phyloP scores from a whole-genome alignment of 805 yeast species.

The Tetrapisispora phaffii region DNA sequence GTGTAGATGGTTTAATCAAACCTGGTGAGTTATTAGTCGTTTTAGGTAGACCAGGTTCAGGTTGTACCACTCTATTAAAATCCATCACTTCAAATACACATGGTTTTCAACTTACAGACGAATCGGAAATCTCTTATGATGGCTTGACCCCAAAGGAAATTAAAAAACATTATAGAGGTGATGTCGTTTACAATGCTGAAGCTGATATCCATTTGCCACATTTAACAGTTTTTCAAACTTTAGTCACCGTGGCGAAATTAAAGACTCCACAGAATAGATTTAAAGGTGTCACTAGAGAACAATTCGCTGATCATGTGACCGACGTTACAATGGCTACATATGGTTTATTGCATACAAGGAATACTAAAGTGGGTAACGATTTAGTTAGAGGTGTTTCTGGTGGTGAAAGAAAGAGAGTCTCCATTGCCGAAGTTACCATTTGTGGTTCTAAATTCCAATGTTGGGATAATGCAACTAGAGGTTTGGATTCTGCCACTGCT shows the following conservation, averaged over 20 bases:
- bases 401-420: constrained; percentile 69
- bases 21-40: constrained; percentile 64
- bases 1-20: constrained; percentile 53
- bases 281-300: constrained; percentile 48
- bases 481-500: constrained; percentile 55
- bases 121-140: constrained; percentile 41
- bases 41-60: constrained; percentile 71
- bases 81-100: constrained; percentile 49
- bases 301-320: constrained; percentile 44
- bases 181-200: constrained; percentile 62
- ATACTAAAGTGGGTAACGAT: constrained; percentile 54
- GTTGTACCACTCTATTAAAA: constrained; percentile 59
- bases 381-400: constrained; percentile 56
- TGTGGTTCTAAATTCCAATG: constrained; percentile 41
- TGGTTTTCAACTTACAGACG: constrained; percentile 43
- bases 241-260: constrained; percentile 50
- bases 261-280: constrained; percentile 55
- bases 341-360: constrained; percentile 50
- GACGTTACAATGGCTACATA: constrained; percentile 45
- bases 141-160: constrained; percentile 48
- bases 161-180: constrained; percentile 48
- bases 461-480: constrained; percentile 59
- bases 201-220: constrained; percentile 60
- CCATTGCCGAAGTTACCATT: constrained; percentile 54
- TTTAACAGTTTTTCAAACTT: constrained; percentile 55